Base-by-base conservation (phyloP, 345 rosid genomes). In the Linum tenue region DNA sequence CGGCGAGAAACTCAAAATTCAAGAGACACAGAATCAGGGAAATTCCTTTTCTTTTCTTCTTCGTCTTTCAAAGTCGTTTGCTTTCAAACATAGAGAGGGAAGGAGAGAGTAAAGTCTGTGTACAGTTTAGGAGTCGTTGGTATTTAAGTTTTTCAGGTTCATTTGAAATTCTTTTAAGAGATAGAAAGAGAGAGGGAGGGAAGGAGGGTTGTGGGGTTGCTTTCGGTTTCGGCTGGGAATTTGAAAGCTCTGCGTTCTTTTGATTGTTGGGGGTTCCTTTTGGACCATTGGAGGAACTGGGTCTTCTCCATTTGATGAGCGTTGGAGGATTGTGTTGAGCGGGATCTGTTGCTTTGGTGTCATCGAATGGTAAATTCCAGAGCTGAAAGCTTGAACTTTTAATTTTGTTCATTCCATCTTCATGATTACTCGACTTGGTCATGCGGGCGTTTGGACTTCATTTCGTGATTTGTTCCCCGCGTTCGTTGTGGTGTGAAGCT, bases 281-380 rank as follows among this genome's bases (percentile, higher is more conserved):
- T 38, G 1, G 42, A 42, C 5, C 14, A 37, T 60, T 60, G 38
- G 37, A 31, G 39, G 63, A 11, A 38, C 16, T 36, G 42, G 63
- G 41, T 6, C 14, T 59, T 14, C 6, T 60, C 5, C n/a, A 22
- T 22, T 22, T 22, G 31, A 60, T 60, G 63, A 60, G 63, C 14
- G 12, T 38, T 60, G 39, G 63, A 60, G 63, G 39, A 38, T 60
- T 38, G n/a, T 36, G n/a, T 36, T 37, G 8, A 9, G 5, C 35
- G 37, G 41, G 41, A 36, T 37, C 17, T 35, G n/a, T 14, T 60
- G 6, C 42, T 38, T 60, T 60, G 63, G 63, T 39, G 64, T 62
- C 41, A n/a, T 62, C 48, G n/a, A 62, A 62, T 62, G 63, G 63
- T 60, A 60, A 62, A 39, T 62, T 22, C 31, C 50, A 3, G 31